Evolutionary conservation across 169 alveolate species (phyloP), one percentile per base, ranked within the genome.

Genomic region (Eimeria maxima): DNA sequence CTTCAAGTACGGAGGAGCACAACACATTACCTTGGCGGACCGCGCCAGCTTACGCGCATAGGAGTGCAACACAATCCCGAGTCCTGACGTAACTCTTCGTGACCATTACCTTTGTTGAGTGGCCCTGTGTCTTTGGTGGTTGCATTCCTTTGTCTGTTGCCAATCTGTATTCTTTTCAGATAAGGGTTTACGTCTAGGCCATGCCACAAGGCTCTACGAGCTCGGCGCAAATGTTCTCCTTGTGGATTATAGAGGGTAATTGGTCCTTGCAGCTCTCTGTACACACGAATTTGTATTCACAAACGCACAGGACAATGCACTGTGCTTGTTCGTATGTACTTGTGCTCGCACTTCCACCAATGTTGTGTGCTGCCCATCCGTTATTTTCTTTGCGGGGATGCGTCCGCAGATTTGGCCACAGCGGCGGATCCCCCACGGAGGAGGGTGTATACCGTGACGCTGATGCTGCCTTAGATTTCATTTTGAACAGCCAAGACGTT

Each of bases 201-300:
- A 69, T 24, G 80, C 80, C 14, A 7, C 7, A 10, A 14, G 1
- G 50, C 80, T 69, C 10, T 33, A 47, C 55, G 71, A 50, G 22
- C 42, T 60, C 22, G 84, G 90, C 11, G 90, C 57, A 6, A 83
- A 95, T 73, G 42, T 95, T 42, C 69, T 95, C 20, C 42, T 84
- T 24, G 83, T 95, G 74, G 90, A 91, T 8, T 95, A 95, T 38
- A 81, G 96, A n/a, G 96, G 96, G 96, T 94, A 53, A 44, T 27
- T 16, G 50, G 7, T 47, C 3, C 50, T 2, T 16, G n/a, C 24
- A 11, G 76, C 45, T 4, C 45, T 69, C 80, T 14, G 80, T 14
- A 0, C 4, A n/a, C 18, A 33, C 50, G 50, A 22, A 29, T 10
- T 69, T 69, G 50, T 4, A 8, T 29, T 69, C 7, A 14, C 80